phyloP scores from a whole-genome alignment of 805 yeast species.

The Brettanomyces naardenensis region DNA sequence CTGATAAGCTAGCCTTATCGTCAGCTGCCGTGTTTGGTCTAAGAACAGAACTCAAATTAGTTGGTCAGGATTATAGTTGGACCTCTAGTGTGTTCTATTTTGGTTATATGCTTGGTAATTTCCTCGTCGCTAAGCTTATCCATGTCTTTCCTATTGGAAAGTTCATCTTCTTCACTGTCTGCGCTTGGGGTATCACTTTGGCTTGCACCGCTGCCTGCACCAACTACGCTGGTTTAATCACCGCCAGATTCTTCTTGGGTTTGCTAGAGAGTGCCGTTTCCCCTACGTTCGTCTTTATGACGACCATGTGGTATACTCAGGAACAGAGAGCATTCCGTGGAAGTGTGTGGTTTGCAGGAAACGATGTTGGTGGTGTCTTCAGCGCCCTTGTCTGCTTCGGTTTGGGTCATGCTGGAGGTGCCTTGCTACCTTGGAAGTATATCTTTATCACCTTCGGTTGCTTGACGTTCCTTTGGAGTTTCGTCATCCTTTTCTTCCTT shows the following conservation, averaged over 20 bases:
- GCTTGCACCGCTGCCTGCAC: constrained; percentile 38
- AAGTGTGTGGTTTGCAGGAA: constrained; percentile 37
- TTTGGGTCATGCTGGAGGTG: constrained; percentile 31
- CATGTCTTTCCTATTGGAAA: constrained; percentile 55
- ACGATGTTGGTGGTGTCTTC: constrained; percentile 38
- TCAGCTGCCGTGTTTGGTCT: constrained; percentile 50
- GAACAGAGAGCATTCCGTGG: constrained; percentile 32
- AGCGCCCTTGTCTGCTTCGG: constrained; percentile 51
- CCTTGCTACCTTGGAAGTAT: constrained; percentile 51
- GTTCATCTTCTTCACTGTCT: constrained; percentile 37
- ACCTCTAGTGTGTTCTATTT: constrained; percentile 32
- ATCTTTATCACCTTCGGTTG: constrained; percentile 55
- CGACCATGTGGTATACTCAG: constrained; percentile 50
- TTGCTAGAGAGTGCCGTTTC: constrained; percentile 44
- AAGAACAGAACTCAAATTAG: constrained; percentile 38
- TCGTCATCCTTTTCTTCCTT: constrained; percentile 22
- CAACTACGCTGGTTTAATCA: constrained; percentile 37
- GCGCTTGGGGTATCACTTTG: constrained; percentile 60
- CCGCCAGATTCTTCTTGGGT: constrained; percentile 44
- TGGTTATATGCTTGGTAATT: constrained; percentile 55
- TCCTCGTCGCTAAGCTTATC: constrained; percentile 36
- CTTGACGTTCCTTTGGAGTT: constrained; percentile 35
- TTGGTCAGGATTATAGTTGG: constrained; percentile 31
- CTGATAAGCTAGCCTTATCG: constrained; percentile 17
- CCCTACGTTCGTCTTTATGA: constrained; percentile 49